These are phyloP conservation scores for Botryotinia calthae DNA, from an alignment of 2,329 filamentous ascomycete species.

Conservation along the genomic window DNA sequence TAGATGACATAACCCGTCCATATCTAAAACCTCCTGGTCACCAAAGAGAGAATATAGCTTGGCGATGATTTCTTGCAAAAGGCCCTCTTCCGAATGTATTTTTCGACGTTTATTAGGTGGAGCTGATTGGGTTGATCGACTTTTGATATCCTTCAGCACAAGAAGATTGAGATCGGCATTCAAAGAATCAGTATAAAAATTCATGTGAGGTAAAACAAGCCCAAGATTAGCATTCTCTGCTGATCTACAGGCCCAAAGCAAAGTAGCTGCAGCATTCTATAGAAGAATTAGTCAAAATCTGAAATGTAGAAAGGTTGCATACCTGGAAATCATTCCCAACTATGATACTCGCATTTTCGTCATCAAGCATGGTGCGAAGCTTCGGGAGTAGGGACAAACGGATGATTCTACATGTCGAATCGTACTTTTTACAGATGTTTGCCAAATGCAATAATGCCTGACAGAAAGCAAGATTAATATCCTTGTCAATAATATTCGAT, in stretches of 20 bases:
- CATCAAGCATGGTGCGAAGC: conserved; percentile 22
- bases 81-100: conserved; percentile 35
- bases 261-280: conserved; percentile 27
- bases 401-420: conserved; percentile 29
- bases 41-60: conserved; percentile 40
- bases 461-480: conserved; percentile 25
- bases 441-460: conserved; percentile 32
- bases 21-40: conserved; percentile 37
- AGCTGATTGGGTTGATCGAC: conserved; percentile 1
- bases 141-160: conserved; percentile 20
- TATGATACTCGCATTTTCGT: conserved; percentile 14
- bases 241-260: conserved; percentile 29
- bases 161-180: conserved; percentile 31
- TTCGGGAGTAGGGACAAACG: conserved; percentile 31
- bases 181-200: conserved; percentile 31
- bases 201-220: conserved; percentile 3
- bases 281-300: conserved; percentile 20
- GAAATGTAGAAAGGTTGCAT: conserved; percentile 5
- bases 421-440: conserved; percentile 29
- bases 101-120: conserved; percentile 37
- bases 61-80: conserved; percentile 39
- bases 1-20: conserved; percentile 44
- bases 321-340: conserved; percentile 35
- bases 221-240: neutral
- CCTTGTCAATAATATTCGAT: conserved; percentile 24